Percentiles rank a stretch among this genome's conserved stretches.
phyloP scores from a whole-genome alignment of 768 basidiomycete species.

The Tulasnella calospora region DNA sequence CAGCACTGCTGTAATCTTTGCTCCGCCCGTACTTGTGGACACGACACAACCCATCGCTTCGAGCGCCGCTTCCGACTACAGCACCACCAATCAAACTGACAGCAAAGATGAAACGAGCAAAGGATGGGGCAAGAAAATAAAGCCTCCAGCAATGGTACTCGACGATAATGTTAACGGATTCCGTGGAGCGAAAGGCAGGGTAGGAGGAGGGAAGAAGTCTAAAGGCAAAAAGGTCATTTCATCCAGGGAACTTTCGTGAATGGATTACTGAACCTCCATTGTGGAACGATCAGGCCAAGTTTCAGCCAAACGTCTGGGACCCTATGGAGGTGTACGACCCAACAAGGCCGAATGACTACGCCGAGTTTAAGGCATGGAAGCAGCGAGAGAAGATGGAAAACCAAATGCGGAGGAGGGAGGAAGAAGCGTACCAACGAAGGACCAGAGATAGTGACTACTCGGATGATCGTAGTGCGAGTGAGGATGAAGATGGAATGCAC shows the following conservation, averaged over 20 bases:
- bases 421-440: slow-evolving; percentile 44
- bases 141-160: slow-evolving; percentile 84
- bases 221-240: slow-evolving; percentile 54
- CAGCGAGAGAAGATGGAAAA: slow-evolving; percentile 69
- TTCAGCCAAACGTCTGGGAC: slow-evolving; percentile 54
- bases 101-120: slow-evolving; percentile 38
- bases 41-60: slow-evolving; percentile 39
- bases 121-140: slow-evolving; percentile 85
- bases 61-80: slow-evolving; percentile 29
- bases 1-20: slow-evolving; percentile 62
- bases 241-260: neutral
- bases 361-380: slow-evolving; percentile 79
- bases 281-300: slow-evolving; percentile 19
- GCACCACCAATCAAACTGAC: neutral
- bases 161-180: slow-evolving; percentile 88
- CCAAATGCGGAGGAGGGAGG: slow-evolving; percentile 54
- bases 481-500: slow-evolving; percentile 10
- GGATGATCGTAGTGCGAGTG: slow-evolving; percentile 36
- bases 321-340: slow-evolving; percentile 77
- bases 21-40: slow-evolving; percentile 56
- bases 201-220: slow-evolving; percentile 50
- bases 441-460: slow-evolving; percentile 50
- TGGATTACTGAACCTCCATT: neutral
- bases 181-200: slow-evolving; percentile 33
- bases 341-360: slow-evolving; percentile 78